Percentiles rank a stretch among this genome's conserved stretches.
These are phyloP conservation scores for Corchorus olitorius DNA, from an alignment of 345 rosid genomes.

Conservation along the genomic window DNA sequence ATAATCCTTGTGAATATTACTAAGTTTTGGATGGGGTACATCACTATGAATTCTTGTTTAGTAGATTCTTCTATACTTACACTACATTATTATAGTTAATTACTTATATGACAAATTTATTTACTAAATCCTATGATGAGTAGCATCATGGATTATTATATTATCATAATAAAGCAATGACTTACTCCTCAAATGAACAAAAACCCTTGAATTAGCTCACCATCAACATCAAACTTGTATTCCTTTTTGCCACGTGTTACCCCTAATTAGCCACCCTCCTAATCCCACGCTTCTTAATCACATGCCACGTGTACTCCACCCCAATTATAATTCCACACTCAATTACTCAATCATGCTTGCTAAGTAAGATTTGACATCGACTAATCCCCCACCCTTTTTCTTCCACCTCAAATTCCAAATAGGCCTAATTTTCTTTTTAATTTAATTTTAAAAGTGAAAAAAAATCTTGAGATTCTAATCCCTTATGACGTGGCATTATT, in stretches of 20 bases:
- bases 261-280: neutral
- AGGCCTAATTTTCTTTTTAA: neutral
- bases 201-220: neutral
- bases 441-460: neutral
- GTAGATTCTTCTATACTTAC: too few species aligned
- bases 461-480: neutral
- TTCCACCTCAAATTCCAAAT: conserved; percentile 19
- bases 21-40: too few species aligned
- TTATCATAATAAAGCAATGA: neutral
- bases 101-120: too few species aligned
- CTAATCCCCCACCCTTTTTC: conserved; percentile 1
- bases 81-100: too few species aligned
- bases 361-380: neutral
- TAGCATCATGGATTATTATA: too few species aligned
- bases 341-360: conserved; percentile 10
- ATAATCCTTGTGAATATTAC: too few species aligned
- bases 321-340: neutral
- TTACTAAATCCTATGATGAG: too few species aligned
- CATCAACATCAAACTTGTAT: neutral
- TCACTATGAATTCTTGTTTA: too few species aligned
- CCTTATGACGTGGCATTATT: neutral
- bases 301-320: conserved; percentile 2
- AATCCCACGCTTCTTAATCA: neutral
- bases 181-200: neutral
- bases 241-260: conserved; percentile 1